Evolutionary conservation across 2,329 filamentous ascomycete genomes (phyloP).

Genomic region (Aspergillus viridinutans): DNA sequence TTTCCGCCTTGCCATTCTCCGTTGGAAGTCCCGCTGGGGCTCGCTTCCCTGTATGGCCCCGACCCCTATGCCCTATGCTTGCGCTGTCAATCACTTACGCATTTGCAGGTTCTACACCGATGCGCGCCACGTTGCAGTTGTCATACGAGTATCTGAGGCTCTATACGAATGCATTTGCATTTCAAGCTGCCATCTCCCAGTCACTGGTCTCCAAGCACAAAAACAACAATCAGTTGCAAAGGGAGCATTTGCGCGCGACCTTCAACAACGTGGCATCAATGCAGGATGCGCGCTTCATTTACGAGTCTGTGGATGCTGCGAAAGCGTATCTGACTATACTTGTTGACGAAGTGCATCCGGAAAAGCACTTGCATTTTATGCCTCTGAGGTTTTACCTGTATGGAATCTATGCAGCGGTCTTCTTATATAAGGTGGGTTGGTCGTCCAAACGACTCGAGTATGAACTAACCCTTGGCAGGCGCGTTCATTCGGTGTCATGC

Average conservation of each 20-base stretch:
- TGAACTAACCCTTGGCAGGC: slow-evolving; percentile 34
- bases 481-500: slow-evolving; percentile 57
- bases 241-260: slow-evolving; percentile 40
- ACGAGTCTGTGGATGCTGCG: slow-evolving; percentile 61
- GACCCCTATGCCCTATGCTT: not conserved
- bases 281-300: slow-evolving; percentile 63
- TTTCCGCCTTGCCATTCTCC: slow-evolving; percentile 63
- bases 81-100: slow-evolving; percentile 10
- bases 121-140: slow-evolving; percentile 64
- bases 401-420: slow-evolving; percentile 60
- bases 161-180: slow-evolving; percentile 72
- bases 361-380: slow-evolving; percentile 59
- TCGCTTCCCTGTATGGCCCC: slow-evolving; percentile 54
- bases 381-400: slow-evolving; percentile 61
- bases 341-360: slow-evolving; percentile 57
- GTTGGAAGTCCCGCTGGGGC: slow-evolving; percentile 69
- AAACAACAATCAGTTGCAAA: slow-evolving; percentile 30
- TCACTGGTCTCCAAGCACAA: slow-evolving; percentile 41
- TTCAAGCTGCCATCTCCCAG: slow-evolving; percentile 63
- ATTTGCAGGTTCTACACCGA: slow-evolving; percentile 54
- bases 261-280: slow-evolving; percentile 56
- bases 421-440: slow-evolving; percentile 56
- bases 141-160: slow-evolving; percentile 69
- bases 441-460: not conserved
- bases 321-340: slow-evolving; percentile 59